A percentile compares a stretch with the other conserved stretches of the same genome.
Conservation (phyloP, 345 rosid species). For the Carallia pectinifolia region DNA sequence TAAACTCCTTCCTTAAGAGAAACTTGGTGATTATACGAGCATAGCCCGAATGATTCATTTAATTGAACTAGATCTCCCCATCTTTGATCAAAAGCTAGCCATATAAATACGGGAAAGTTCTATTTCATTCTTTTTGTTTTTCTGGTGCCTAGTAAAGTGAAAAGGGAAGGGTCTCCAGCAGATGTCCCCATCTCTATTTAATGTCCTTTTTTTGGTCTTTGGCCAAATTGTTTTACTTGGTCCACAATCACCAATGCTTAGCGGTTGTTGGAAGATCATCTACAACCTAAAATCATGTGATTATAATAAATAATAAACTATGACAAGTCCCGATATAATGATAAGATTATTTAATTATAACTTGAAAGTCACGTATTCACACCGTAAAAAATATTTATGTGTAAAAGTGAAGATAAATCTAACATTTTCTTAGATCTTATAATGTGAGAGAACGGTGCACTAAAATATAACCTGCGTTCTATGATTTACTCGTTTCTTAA, state of each 20-base stretch:
- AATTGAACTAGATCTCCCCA: too few relatives aligned
- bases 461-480: too few relatives aligned
- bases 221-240: conserved; percentile 6
- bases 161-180: background rate
- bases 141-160: conserved; percentile 5
- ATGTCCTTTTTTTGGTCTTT: background rate
- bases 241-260: background rate
- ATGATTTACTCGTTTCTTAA: too few relatives aligned
- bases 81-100: conserved; percentile 5
- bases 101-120: background rate
- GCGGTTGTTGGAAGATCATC: background rate
- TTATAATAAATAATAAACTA: background rate
- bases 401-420: too few relatives aligned
- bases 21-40: too few relatives aligned
- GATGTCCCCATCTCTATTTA: conserved; percentile 4
- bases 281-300: background rate
- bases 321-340: background rate
- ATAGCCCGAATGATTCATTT: too few relatives aligned
- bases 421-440: too few relatives aligned
- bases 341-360: too few relatives aligned
- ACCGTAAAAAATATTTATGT: too few relatives aligned
- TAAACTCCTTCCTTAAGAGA: too few relatives aligned
- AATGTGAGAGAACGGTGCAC: too few relatives aligned
- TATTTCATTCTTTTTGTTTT: background rate
- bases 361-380: too few relatives aligned